Evolutionary conservation across 495 filamentous ascomycete genomes (phyloP), one percentile per base, ranked within the genome.

Genomic region (Penicillium malachiteum): DNA sequence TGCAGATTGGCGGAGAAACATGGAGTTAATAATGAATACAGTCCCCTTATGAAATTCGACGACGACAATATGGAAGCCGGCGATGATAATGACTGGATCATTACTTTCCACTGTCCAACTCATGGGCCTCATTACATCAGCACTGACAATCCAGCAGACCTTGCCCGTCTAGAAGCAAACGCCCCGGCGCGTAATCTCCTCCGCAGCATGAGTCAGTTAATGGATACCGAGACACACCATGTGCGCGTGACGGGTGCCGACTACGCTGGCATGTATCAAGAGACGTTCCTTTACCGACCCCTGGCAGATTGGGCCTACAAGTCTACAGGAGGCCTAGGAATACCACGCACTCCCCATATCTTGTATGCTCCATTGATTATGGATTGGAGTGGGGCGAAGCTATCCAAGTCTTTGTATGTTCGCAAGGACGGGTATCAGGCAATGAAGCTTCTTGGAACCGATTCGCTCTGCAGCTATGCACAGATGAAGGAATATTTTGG

Each of bases 311-410:
- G 49, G 26, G 52, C 52, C 21, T 26, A 26, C 21, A 26, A 26
- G 14, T 55, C 31, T 32, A 39, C 47, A 9, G 31, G 17, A 10
- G 44, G 44, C 21, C 3, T 32, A 16, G 44, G 17, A 6, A 8
- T 30, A 30, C 17, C 17, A 13, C 16, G 44, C 7, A 48, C 44
- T 11, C 44, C 43, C 46, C 58, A 47, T 11, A 52, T 51, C 40
- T 52, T 58, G 14, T 68, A 64, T 48, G 57, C 69, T 18, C 67
- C 65, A n/a, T 48, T 70, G 42, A 55, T 70, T 21, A 42, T 64
- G n/a, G 67, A 71, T 58, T 71, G 67, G 65, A 61, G 64, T 35
- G 67, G 60, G 12, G 63, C 45, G 14, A 68, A 70, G 55, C 54
- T 71, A 49, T 71, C 65, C 17, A 70, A 70, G 55, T 57, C 39